Conservation (phyloP, 306 rosid species). For the Corylus americana region DNA sequence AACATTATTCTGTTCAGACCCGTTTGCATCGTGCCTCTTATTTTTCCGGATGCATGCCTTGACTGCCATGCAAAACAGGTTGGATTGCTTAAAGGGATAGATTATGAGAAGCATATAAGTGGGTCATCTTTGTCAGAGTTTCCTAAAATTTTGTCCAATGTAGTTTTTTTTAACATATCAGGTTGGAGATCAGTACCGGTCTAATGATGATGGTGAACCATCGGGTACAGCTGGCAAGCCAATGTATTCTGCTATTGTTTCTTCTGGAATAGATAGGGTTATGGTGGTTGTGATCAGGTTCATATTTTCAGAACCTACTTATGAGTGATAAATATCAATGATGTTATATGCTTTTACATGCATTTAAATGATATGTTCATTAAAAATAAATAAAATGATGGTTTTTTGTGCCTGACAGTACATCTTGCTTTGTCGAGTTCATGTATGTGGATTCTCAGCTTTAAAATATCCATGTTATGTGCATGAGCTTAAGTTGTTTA, state of each 20-base stretch:
- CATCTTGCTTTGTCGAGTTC: not conserved
- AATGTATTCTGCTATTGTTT: slow-evolving; percentile 73
- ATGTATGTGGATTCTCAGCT: not conserved
- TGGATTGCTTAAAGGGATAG: not conserved
- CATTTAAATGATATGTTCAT: not conserved
- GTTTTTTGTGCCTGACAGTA: not conserved
- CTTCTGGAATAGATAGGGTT: slow-evolving; percentile 91
- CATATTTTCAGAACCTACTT: slow-evolving; percentile 17
- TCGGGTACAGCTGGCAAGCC: slow-evolving; percentile 98
- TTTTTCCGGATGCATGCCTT: not conserved
- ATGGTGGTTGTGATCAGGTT: slow-evolving; percentile 97
- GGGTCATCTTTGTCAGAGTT: not conserved
- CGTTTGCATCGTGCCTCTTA: not conserved
- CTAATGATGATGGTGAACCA: slow-evolving; percentile 94
- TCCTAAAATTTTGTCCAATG: not conserved
- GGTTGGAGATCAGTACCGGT: slow-evolving; percentile 91
- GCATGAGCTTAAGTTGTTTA: slow-evolving; percentile 1
- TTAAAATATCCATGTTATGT: not conserved
- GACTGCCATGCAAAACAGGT: not conserved
- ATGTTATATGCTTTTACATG: not conserved
- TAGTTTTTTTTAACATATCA: slow-evolving; percentile 28
- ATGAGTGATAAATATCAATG: not conserved
- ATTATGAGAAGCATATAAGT: slow-evolving; percentile 1
- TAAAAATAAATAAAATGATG: not conserved
- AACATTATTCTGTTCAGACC: not conserved